Evolutionary conservation across 164 flowering plant species (phyloP).

Genomic region (Berberis vulgaris): DNA sequence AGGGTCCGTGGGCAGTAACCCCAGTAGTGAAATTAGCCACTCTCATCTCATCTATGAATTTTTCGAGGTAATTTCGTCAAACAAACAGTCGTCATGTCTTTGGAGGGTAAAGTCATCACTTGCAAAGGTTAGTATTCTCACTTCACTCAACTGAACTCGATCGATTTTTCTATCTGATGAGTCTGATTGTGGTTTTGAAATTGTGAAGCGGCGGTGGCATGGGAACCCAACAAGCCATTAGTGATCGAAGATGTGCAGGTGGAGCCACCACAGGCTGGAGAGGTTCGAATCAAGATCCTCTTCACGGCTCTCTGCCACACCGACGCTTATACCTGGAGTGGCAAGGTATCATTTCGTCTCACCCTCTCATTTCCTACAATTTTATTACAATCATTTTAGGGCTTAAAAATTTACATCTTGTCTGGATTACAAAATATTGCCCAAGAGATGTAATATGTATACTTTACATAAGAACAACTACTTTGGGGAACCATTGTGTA

Average conservation of each 20-base stretch:
- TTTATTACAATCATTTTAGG: too few relatives aligned
- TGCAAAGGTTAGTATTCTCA: conserved; percentile 73
- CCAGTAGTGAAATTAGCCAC: too few relatives aligned
- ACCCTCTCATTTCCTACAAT: not conserved
- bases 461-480: too few relatives aligned
- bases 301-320: conserved; percentile 98
- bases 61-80: too few relatives aligned
- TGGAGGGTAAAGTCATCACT: conserved; percentile 88
- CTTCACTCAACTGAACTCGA: conserved; percentile 2
- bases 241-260: conserved; percentile 72
- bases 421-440: too few relatives aligned
- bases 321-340: conserved; percentile 97
- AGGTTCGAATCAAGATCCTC: conserved; percentile 78
- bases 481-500: too few relatives aligned
- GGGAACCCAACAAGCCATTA: conserved; percentile 74
- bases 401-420: too few relatives aligned
- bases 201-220: conserved; percentile 87
- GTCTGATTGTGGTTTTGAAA: not conserved
- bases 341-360: conserved; percentile 46
- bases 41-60: too few relatives aligned
- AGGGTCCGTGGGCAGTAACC: too few relatives aligned
- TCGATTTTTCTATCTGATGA: not conserved
- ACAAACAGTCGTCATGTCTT: conserved; percentile 39
- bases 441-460: too few relatives aligned
- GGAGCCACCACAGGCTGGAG: conserved; percentile 92